Evolutionary conservation across 768 basidiomycete genomes (phyloP), one percentile per base, ranked within the genome.

Genomic region (Cystobasidium tubakii): DNA sequence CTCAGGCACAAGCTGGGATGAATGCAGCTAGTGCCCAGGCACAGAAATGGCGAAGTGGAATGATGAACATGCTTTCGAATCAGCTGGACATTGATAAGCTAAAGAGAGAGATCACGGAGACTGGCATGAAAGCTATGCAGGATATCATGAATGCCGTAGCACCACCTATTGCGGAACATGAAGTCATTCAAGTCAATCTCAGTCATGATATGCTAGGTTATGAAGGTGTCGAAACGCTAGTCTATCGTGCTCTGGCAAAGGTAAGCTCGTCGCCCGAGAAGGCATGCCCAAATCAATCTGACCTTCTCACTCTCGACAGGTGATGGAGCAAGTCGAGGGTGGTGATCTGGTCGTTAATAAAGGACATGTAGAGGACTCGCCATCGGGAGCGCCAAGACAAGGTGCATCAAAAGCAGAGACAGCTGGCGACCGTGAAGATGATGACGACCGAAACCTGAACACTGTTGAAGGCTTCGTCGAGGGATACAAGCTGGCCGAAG

Each of bases 131-230:
- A 12, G 92, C 94, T 1, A 83, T 98, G 31, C 91, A 87, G 1
- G 93, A 95, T 73, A 88, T 99, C 71, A 84, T 99, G 64, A 95
- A 97, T 80, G 95, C 89, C 33, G 95, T 99, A 74, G 96, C 96
- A 0, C 96, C 96, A 50, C 96, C 96, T 15, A 98, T 98, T 78
- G 91, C 94, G 29, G 94, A 95, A 81, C 95, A 98, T 80, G 96
- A 99, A 82, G 92, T 97, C 19, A 93, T 99, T 76, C 88, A 96
- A 80, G 88, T 99, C 9, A 92, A 91, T 89, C 83, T 99, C 44
- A 90, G 89, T 79, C 94, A 98, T 82, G 93, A 96, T 77, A 94
- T 99, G 94, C 85, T 86, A 76, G 96, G 96, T 21, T 97, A 95
- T 80, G 92, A 94, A 73, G 96, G 96, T 7, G 86, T 98, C 53